Conservation (phyloP, 495 filamentous ascomycete species). For the Penicillium parvum region DNA sequence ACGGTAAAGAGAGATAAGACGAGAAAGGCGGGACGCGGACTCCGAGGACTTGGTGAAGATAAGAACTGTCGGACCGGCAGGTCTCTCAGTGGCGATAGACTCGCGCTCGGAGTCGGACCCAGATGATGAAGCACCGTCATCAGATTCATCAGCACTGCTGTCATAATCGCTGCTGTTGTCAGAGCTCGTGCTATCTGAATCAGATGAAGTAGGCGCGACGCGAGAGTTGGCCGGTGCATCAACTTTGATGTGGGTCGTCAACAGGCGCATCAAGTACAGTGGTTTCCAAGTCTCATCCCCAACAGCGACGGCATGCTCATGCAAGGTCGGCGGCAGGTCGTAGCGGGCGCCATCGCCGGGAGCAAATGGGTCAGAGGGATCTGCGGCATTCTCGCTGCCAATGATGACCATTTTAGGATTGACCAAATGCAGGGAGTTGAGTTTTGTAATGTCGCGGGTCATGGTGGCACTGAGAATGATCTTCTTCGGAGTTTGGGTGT, state of each 20-base stretch:
- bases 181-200: conserved; percentile 28
- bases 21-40: conserved; percentile 70
- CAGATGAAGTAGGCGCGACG: conserved; percentile 17
- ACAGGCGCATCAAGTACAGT: conserved; percentile 60
- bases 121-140: conserved; percentile 16
- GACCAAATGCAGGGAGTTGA: conserved; percentile 67
- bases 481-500: conserved; percentile 54
- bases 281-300: conserved; percentile 76
- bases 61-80: conserved; percentile 45
- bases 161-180: conserved; percentile 29
- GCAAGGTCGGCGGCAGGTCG: conserved; percentile 62
- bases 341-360: conserved; percentile 36
- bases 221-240: conserved; percentile 5
- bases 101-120: conserved; percentile 19
- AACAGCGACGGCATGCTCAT: conserved; percentile 71
- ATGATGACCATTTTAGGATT: conserved; percentile 75
- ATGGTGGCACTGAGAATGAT: conserved; percentile 89
- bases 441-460: conserved; percentile 78
- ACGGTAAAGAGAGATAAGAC: conserved; percentile 65
- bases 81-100: background rate
- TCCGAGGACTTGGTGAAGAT: conserved; percentile 90
- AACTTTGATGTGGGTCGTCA: conserved; percentile 35
- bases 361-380: conserved; percentile 22
- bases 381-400: conserved; percentile 43
- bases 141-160: conserved; percentile 27